Conservation (phyloP, 495 filamentous ascomycete species). For the Neurospora terricola region DNA sequence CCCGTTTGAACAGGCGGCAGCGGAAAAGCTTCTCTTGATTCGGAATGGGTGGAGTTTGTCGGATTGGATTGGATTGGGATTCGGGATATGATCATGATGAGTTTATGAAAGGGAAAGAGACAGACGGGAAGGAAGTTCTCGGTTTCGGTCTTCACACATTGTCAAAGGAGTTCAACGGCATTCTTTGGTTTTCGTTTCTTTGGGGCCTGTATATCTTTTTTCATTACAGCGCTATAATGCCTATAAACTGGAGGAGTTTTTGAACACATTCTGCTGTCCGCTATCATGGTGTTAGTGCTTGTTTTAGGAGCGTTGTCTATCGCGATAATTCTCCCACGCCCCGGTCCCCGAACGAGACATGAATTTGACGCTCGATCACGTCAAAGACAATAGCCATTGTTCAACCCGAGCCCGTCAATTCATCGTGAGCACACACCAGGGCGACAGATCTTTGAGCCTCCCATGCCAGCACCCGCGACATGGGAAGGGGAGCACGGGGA, state of each 20-base stretch:
- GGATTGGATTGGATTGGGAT: not conserved
- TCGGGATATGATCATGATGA: not conserved
- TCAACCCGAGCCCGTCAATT: not conserved
- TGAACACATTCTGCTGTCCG: not conserved
- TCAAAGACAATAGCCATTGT: not conserved
- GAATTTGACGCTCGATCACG: not conserved
- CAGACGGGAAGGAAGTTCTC: not conserved
- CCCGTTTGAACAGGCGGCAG: not conserved
- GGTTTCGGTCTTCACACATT: not conserved
- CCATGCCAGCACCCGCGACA: not conserved
- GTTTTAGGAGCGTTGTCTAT: not conserved
- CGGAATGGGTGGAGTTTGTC: not conserved
- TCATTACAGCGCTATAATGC: not conserved
- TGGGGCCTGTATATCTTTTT: not conserved
- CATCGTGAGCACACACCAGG: not conserved
- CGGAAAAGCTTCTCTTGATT: not conserved
- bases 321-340: not conserved
- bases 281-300: not conserved
- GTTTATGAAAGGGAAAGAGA: not conserved
- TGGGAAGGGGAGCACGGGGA: no score
- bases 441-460: not conserved
- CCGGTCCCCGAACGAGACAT: not conserved
- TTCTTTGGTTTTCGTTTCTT: not conserved
- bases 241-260: not conserved
- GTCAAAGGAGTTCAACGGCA: not conserved